Percentiles rank a stretch among this genome's conserved stretches.
Conservation (phyloP, 306 rosid species). For the Betula pendula region DNA sequence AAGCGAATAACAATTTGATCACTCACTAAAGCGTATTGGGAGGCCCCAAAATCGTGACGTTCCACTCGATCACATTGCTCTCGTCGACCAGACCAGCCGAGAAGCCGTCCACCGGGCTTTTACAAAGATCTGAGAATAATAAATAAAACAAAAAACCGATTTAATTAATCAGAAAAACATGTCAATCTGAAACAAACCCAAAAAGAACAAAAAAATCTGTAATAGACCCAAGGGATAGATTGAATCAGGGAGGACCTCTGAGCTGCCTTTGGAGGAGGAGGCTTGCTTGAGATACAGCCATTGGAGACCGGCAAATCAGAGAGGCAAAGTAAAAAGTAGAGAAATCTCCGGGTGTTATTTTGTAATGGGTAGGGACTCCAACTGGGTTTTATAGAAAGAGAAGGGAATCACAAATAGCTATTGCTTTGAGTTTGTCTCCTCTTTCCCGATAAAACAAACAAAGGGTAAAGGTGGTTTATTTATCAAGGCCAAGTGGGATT, state of each 20-base stretch:
- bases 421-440: no score
- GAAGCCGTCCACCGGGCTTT: slow-evolving; percentile 52
- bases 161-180: background rate
- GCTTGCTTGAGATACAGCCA: slow-evolving; percentile 52
- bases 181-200: background rate
- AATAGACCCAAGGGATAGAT: background rate
- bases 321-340: slow-evolving; percentile 1
- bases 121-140: slow-evolving; percentile 44
- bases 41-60: slow-evolving; percentile 52
- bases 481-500: background rate
- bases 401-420: background rate
- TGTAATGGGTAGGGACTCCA: background rate
- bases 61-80: slow-evolving; percentile 48
- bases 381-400: background rate
- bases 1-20: background rate
- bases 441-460: background rate
- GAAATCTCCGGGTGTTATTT: background rate
- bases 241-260: slow-evolving; percentile 27
- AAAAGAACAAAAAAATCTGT: background rate
- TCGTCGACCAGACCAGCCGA: slow-evolving; percentile 56
- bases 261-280: slow-evolving; percentile 61
- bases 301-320: slow-evolving; percentile 16
- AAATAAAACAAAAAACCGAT: background rate
- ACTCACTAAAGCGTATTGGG: slow-evolving; percentile 58
- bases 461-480: background rate